Conservation (phyloP, 805 yeast genomes). For the Candida broadrunensis region DNA sequence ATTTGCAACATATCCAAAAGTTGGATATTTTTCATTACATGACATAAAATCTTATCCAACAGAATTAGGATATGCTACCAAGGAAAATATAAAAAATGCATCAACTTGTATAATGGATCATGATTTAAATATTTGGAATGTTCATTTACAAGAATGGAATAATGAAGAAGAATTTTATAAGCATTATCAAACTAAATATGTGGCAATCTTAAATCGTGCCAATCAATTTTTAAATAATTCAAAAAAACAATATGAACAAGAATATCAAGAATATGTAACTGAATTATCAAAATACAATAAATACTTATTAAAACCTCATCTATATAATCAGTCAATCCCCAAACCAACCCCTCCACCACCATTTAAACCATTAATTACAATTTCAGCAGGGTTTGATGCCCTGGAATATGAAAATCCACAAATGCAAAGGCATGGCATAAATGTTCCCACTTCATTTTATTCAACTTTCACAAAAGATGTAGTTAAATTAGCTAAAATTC, state of each 20-base stretch:
- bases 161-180: conserved; percentile 63
- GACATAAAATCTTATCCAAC: conserved; percentile 87
- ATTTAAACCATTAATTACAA: conserved; percentile 53
- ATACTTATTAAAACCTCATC: conserved; percentile 27
- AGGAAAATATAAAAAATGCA: conserved; percentile 69
- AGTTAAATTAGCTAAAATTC: conserved; percentile 62
- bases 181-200: conserved; percentile 59
- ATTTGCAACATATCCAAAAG: conserved; percentile 50
- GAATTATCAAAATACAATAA: conserved; percentile 28
- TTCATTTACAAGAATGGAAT: conserved; percentile 67
- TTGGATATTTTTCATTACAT: conserved; percentile 81
- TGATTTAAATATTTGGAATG: conserved; percentile 78
- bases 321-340: conserved; percentile 20
- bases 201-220: conserved; percentile 61
- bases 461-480: conserved; percentile 71
- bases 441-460: conserved; percentile 79
- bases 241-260: conserved; percentile 41
- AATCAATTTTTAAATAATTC: conserved; percentile 57
- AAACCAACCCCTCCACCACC: conserved; percentile 36
- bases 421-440: conserved; percentile 82
- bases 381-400: conserved; percentile 88
- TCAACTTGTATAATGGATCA: conserved; percentile 78
- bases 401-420: conserved; percentile 77
- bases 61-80: conserved; percentile 72
- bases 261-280: conserved; percentile 22